phyloP scores from a whole-genome alignment of 176 grass and related monocot genomes.

The Alopecurus myosuroides region DNA sequence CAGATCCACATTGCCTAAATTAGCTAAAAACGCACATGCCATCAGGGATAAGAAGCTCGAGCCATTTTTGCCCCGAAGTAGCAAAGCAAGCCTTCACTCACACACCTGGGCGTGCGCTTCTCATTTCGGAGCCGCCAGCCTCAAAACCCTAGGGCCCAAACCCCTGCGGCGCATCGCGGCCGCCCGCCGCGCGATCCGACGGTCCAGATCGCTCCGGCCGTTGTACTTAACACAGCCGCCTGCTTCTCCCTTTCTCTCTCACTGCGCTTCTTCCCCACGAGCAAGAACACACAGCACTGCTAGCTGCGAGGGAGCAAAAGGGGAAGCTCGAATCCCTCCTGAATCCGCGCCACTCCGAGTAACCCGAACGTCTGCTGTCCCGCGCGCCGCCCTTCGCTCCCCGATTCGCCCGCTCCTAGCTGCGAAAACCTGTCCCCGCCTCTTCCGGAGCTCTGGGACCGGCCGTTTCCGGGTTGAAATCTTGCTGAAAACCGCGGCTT shows the following conservation, averaged over 20 bases:
- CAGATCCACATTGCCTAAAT: not conserved
- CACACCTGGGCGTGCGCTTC: not conserved
- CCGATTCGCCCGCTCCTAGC: conserved; percentile 22
- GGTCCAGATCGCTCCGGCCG: not conserved
- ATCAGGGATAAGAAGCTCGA: not conserved
- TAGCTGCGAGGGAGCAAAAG: not conserved
- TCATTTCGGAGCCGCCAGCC: not conserved
- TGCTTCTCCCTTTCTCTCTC: not conserved
- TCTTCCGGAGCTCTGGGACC: not conserved
- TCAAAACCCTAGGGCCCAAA: conserved; percentile 88
- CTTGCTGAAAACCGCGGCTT: not conserved
- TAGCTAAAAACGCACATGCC: not conserved
- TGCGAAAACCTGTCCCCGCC: not conserved
- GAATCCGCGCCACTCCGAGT: conserved; percentile 23
- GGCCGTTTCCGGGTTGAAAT: not conserved
- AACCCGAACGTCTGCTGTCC: not conserved
- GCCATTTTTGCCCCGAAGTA: not conserved
- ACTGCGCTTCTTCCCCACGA: conserved; percentile 24
- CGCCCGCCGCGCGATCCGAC: conserved; percentile 25
- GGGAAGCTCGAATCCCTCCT: conserved; percentile 19
- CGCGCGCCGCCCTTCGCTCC: not conserved
- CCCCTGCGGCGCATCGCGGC: not conserved
- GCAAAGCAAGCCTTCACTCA: not conserved
- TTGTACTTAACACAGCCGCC: conserved; percentile 59
- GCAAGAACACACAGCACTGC: not conserved